Evolutionary conservation across 1,284 basidiomycete genomes (phyloP), one percentile per base, ranked within the genome.

Genomic region (Leccinum pallidistipes): DNA sequence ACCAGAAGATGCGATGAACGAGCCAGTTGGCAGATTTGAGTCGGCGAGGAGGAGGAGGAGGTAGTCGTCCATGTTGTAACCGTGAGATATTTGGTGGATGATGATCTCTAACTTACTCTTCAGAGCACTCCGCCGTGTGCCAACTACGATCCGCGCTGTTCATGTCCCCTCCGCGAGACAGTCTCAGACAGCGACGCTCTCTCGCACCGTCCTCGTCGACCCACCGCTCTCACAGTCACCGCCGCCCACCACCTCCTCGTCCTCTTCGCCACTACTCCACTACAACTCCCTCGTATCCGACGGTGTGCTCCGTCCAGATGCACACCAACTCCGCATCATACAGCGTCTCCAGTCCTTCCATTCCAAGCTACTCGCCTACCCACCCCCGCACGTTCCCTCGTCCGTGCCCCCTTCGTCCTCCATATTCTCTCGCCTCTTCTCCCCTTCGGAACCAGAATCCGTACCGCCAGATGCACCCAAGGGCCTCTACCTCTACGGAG

Each of bases 1-100:
- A 1, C 97, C 97, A 1, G 94, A 87, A 0, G 95, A 96, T 0
- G 95, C 92, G 57, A 97, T 92, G 70, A 97, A 97, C 0, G 94
- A 89, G 34, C 94, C 94, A 7, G 91, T 92, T 1, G 94, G 95
- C 1, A 95, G 84, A 71, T 92, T 94, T 62, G 88, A 87, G 75
- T 94, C 92, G 0, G 90, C 83, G 52, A 94, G 83, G 38, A 94
- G 80, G 50, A 94, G 82, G 47, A 92, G 79, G 27, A 91, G 77
- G 70, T 80, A 78, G 59, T 63, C 49, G 59, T 71, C 74, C 72
- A 73, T 9, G 16, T 36, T 21, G 24, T 34, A 7, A 53, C 56
- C 63, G 63, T 62, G 36, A 29, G 61, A 40, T 24, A 18, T n/a
- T 40, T 18, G 5, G 45, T 6, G 8, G 8, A 21, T 21, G 24